These are phyloP conservation scores for Anaeramoeba ignava DNA, from an alignment of 78 protist species.

Conservation along the genomic window DNA sequence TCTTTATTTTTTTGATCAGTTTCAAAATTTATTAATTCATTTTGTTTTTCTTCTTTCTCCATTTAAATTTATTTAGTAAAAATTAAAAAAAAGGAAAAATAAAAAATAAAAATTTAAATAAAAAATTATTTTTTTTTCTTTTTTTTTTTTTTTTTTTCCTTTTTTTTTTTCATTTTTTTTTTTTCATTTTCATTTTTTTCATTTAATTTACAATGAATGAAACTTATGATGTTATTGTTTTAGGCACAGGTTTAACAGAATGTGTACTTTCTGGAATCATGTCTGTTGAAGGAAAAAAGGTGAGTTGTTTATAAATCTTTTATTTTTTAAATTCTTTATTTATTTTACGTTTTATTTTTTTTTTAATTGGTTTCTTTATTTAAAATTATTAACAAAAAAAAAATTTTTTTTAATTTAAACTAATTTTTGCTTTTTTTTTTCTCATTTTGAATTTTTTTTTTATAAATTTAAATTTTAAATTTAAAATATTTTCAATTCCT, in stretches of 20 bases:
- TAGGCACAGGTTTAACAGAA: conserved; percentile 95
- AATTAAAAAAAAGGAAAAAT: background rate
- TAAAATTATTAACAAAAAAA: too few relatives aligned
- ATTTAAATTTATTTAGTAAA: background rate
- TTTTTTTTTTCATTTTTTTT: background rate
- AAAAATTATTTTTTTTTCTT: background rate
- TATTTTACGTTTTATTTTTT: background rate
- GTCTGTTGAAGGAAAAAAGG: conserved; percentile 68
- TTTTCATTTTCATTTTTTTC: conserved; percentile 8
- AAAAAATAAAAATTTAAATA: conserved; percentile 1
- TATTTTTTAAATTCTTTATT: background rate
- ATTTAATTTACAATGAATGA: conserved; percentile 8
- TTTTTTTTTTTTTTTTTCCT: conserved; percentile 6
- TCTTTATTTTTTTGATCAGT: background rate
- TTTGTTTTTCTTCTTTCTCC: conserved; percentile 3
- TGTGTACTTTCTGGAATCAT: conserved; percentile 90
- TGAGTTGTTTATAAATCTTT: background rate
- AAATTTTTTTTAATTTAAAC: too few relatives aligned
- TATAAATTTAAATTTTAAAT: background rate
- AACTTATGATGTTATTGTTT: conserved; percentile 3
- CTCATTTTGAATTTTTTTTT: too few relatives aligned
- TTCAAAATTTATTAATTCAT: background rate
- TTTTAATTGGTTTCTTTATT: too few relatives aligned
- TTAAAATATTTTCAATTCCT: background rate
- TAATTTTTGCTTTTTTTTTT: too few relatives aligned